Base-by-base conservation (phyloP, 345 rosid genomes). In the Acer campestre region DNA sequence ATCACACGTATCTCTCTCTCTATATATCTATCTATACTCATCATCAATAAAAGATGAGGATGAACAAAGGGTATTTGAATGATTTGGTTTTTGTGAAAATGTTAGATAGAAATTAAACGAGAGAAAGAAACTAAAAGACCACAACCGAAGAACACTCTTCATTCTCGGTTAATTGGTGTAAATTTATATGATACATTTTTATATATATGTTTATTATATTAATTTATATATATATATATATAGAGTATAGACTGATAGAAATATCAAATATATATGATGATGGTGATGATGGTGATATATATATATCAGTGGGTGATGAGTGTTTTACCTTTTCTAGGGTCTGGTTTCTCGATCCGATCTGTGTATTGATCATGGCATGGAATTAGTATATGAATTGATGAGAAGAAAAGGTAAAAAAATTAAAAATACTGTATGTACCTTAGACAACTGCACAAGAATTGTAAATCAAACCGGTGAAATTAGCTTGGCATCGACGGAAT, bases 241-340 rank as follows among this genome's bases (percentile, higher is more conserved):
- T 29, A 29, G 31, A 25, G n/a, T 3, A 78, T 59, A 42, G 16
- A 70, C 27, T 12, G 13, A 55, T 46, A 20, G 51, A 22, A 58
- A 66, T 17, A 59, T 71, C 23, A 71, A 68, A 76, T 10, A 23
- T 23, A 23, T 59, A 42, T 42, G 67, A 40, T 48, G 64, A 68
- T 61, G 59, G 58, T 58, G 46, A 42, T 42, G 46, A 4, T 42
- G 46, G 1, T 42, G 46, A 42, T 69, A 35, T 35, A 31, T 31
- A 77, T 29, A 68, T 73, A n/a, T n/a, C 61, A 75, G 31, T 20
- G 48, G 20, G 23, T 58, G 49, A 63, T 23, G 40, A 46, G 8
- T 64, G 16, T 62, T 76, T 67, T 25, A 63, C 80, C 74, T 73
- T 73, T 51, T 71, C 79, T 67, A 73, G 80, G 66, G 59, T 67